Evolutionary conservation across 805 yeast species (phyloP), one percentile per base, ranked within the genome.

Genomic region (Yarrowia divulgata): DNA sequence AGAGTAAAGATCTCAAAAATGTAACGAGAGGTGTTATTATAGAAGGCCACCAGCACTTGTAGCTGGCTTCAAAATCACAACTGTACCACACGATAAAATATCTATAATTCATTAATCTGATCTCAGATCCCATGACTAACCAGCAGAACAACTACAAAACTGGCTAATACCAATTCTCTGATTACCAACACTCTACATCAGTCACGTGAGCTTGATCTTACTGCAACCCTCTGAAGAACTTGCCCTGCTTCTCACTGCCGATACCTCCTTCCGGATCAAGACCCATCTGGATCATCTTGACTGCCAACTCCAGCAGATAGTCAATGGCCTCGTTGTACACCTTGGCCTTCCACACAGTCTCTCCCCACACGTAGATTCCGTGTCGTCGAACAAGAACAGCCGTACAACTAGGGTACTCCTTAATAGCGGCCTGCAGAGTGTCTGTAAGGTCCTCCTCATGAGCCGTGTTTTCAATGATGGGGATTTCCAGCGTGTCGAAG

Each of bases 311-410:
- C 74, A 94, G 81, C 71, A 94, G 79, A 76, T 93, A 94, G 75
- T 94, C 98, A 70, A 94, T 87, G 18, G 97, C 97, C 79, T 94
- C 98, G 76, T 93, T 93, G 77, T 90, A 90, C 14, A 94, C 85
- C 79, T 94, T 94, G 62, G 98, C 97, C 79, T 93, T 92, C 90
- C 96, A 90, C 13, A 91, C 90, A 34, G 85, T 87, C 73, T 89
- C 91, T 32, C 98, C 98, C 98, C 98, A 94, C n/a, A 93, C 97
- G 76, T 89, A 94, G 55, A 94, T 88, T 0, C 98, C 98, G 76
- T 94, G 98, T 75, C 97, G 84, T 78, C 97, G 85, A 8, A 94
- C 98, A 67, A 94, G 81, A 0, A 94, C 92, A 0, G 98, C 98
- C 2, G 93, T 86, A 3, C 97, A 81, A 0, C 85, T 83, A 1